These are phyloP conservation scores for Globisporangium polare DNA, from an alignment of 352 stramenopile genomes.

Conservation along the genomic window DNA sequence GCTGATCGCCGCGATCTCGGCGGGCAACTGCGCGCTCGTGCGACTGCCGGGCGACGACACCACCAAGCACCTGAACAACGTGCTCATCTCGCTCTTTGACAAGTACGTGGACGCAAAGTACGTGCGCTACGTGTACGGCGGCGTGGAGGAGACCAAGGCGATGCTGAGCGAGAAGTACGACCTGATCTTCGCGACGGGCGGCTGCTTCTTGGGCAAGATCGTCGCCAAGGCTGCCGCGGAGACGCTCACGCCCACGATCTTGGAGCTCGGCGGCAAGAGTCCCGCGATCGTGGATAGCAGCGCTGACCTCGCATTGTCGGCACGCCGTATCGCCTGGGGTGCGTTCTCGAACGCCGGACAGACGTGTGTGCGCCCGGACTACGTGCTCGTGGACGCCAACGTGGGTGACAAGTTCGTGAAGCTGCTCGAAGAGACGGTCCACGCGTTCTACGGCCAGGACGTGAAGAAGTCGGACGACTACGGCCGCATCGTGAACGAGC, in stretches of 20 bases:
- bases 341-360: slow-evolving; percentile 93
- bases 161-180: slow-evolving; percentile 79
- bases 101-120: slow-evolving; percentile 76
- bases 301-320: slow-evolving; percentile 47
- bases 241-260: slow-evolving; percentile 91
- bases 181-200: slow-evolving; percentile 83
- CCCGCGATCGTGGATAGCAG: slow-evolving; percentile 83
- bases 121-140: slow-evolving; percentile 83
- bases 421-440: slow-evolving; percentile 36
- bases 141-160: slow-evolving; percentile 72
- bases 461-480: slow-evolving; percentile 38
- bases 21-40: slow-evolving; percentile 92
- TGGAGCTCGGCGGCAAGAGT: slow-evolving; percentile 95
- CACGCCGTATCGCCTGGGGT: slow-evolving; percentile 75
- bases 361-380: slow-evolving; percentile 93
- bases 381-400: slow-evolving; percentile 86
- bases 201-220: slow-evolving; percentile 83
- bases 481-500: slow-evolving; percentile 29
- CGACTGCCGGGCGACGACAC: slow-evolving; percentile 90
- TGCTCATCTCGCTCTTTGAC: slow-evolving; percentile 54
- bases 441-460: slow-evolving; percentile 57
- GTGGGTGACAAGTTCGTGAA: slow-evolving; percentile 58
- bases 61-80: slow-evolving; percentile 46
- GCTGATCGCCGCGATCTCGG: slow-evolving; percentile 72
- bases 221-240: slow-evolving; percentile 90